Percentiles rank a stretch among this genome's conserved stretches.
phyloP scores from a whole-genome alignment of 345 rosid genomes.

The Triadica sebifera region DNA sequence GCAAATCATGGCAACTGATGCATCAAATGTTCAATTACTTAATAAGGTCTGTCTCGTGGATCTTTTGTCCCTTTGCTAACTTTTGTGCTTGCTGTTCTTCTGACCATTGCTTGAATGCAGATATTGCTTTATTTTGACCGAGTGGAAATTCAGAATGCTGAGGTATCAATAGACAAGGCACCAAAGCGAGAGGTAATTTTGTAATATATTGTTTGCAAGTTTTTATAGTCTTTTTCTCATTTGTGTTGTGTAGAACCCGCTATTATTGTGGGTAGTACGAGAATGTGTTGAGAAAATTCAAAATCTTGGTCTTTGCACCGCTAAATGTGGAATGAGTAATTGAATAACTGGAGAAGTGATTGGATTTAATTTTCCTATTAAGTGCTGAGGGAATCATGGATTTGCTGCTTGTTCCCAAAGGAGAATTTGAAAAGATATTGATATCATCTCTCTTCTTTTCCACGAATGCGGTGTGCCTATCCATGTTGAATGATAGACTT shows the following conservation, averaged over 20 bases:
- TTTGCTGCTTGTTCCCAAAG: no score
- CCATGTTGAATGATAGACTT: background rate
- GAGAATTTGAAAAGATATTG: no score
- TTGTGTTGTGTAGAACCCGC: background rate
- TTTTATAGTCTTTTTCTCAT: background rate
- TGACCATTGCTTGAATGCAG: conserved; percentile 37
- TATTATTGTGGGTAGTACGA: background rate
- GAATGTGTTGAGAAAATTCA: background rate
- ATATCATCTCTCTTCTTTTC: background rate
- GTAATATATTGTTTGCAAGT: conserved; percentile 4
- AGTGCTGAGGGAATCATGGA: no score
- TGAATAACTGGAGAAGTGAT: no score
- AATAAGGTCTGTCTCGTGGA: conserved; percentile 48
- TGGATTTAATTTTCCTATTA: no score
- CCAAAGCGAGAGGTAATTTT: conserved; percentile 39
- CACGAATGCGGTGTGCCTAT: background rate
- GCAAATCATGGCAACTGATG: conserved; percentile 76
- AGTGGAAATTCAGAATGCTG: conserved; percentile 41
- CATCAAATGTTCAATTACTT: conserved; percentile 65
- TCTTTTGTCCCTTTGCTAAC: background rate
- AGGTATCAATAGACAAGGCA: conserved; percentile 27
- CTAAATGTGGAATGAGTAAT: background rate
- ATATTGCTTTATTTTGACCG: conserved; percentile 52
- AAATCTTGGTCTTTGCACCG: background rate
- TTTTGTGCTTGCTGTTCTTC: background rate